Conservation (phyloP, 306 rosid species). For the Cucurbita pepo region DNA sequence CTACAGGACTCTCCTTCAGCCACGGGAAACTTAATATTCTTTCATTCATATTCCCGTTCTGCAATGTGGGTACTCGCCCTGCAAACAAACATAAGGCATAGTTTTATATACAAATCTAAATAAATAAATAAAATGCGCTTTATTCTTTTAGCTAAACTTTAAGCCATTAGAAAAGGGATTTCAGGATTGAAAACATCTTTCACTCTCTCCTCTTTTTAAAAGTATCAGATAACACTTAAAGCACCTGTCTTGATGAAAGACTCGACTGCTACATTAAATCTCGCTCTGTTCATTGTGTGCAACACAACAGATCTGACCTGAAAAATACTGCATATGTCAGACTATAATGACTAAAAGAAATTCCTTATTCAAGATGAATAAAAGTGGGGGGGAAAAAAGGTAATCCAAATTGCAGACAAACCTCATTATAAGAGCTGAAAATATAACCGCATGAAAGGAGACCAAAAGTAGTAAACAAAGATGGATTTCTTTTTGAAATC, state of each 20-base stretch:
- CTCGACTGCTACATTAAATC: conserved; percentile 83
- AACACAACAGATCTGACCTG: conserved; percentile 92
- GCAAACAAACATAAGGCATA: conserved; percentile 12
- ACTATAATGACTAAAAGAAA: conserved; percentile 11
- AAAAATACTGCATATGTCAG: conserved; percentile 2
- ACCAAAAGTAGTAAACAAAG: conserved; percentile 64
- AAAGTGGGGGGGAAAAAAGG: neutral
- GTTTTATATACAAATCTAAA: neutral
- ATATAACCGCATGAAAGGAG: conserved; percentile 91
- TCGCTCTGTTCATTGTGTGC: conserved; percentile 82
- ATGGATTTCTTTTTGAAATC: conserved; percentile 73
- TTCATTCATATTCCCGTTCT: conserved; percentile 73
- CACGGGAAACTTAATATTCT: conserved; percentile 73
- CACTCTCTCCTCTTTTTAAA: neutral
- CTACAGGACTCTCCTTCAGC: conserved; percentile 69
- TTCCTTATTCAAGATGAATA: conserved; percentile 2
- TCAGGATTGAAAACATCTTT: neutral
- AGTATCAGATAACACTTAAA: neutral
- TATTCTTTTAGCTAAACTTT: neutral
- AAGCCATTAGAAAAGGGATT: neutral
- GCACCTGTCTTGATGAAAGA: conserved; percentile 80
- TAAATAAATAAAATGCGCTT: conserved; percentile 2
- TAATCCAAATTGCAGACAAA: neutral
- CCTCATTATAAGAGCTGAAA: conserved; percentile 89
- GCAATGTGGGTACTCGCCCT: conserved; percentile 81